Evolutionary conservation across 1,139 yeast species (phyloP).

Genomic region (Protomyces inundatus): DNA sequence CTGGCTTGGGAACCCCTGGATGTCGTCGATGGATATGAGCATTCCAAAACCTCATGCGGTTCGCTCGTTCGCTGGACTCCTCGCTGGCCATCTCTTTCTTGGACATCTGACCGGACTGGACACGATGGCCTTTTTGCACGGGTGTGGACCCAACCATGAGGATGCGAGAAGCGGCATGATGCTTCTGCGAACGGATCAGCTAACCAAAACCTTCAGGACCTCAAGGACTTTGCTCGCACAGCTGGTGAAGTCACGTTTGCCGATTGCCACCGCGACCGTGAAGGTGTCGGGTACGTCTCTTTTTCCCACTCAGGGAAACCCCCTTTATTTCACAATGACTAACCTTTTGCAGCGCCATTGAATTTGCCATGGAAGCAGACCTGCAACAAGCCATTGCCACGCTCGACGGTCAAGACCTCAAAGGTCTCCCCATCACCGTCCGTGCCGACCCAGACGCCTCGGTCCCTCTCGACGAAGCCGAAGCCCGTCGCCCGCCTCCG

Average conservation of each 20-base stretch:
- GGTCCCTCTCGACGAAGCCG: constrained; percentile 2
- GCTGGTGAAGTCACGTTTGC: constrained; percentile 34
- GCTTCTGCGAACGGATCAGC: background rate
- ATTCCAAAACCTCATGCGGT: too few relatives aligned
- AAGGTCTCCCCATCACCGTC: constrained; percentile 33
- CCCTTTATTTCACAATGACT: background rate
- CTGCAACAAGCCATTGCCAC: constrained; percentile 33
- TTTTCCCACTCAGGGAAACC: background rate
- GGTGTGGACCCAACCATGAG: too few relatives aligned
- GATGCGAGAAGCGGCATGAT: background rate
- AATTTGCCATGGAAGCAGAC: constrained; percentile 35
- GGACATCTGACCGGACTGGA: too few relatives aligned
- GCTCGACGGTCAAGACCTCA: constrained; percentile 33
- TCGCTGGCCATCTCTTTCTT: too few relatives aligned
- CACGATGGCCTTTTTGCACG: too few relatives aligned
- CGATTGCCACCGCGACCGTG: constrained; percentile 33
- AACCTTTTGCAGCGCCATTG: constrained; percentile 33
- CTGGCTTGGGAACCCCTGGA: too few relatives aligned
- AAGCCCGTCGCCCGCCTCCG: constrained; percentile 32
- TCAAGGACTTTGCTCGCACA: constrained; percentile 34
- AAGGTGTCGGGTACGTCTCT: constrained; percentile 34
- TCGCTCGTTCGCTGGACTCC: too few relatives aligned
- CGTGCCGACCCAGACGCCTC: constrained; percentile 34
- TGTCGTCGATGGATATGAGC: too few relatives aligned
- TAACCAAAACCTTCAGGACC: constrained; percentile 30